These are phyloP conservation scores for Kodamaea restingae DNA, from an alignment of 805 yeast species.

Conservation along the genomic window DNA sequence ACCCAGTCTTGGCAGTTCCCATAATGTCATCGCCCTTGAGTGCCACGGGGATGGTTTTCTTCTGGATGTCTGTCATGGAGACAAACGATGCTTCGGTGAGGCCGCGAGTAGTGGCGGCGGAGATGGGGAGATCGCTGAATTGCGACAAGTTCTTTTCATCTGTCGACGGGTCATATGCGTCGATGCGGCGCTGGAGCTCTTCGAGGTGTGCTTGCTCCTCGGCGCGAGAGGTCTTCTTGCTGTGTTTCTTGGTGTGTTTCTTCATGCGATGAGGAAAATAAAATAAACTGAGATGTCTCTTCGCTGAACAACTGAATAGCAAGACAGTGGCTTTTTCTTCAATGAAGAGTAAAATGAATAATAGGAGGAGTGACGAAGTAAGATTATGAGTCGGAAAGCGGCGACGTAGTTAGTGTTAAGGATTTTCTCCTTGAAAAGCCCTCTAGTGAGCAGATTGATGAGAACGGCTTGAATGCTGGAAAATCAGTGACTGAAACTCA, in stretches of 20 bases:
- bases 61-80: slow-evolving; percentile 82
- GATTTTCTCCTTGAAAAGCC: too few relatives aligned
- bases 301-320: too few relatives aligned
- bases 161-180: slow-evolving; percentile 47
- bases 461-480: too few relatives aligned
- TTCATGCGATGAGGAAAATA: slow-evolving; percentile 4
- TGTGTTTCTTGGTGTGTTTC: slow-evolving; percentile 10
- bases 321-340: too few relatives aligned
- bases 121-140: slow-evolving; percentile 77
- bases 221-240: slow-evolving; percentile 19
- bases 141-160: slow-evolving; percentile 32
- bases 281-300: too few relatives aligned
- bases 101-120: slow-evolving; percentile 63
- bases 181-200: slow-evolving; percentile 48
- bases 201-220: slow-evolving; percentile 33
- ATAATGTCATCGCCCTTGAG: slow-evolving; percentile 75
- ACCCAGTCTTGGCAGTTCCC: slow-evolving; percentile 87
- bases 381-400: too few relatives aligned
- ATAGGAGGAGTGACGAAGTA: too few relatives aligned
- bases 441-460: too few relatives aligned
- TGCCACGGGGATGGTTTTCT: slow-evolving; percentile 68
- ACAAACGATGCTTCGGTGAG: slow-evolving; percentile 74
- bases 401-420: too few relatives aligned
- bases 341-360: too few relatives aligned
- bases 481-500: too few relatives aligned